phyloP scores from a whole-genome alignment of 129 eudicot species.

The Chrysanthemum seticuspe region DNA sequence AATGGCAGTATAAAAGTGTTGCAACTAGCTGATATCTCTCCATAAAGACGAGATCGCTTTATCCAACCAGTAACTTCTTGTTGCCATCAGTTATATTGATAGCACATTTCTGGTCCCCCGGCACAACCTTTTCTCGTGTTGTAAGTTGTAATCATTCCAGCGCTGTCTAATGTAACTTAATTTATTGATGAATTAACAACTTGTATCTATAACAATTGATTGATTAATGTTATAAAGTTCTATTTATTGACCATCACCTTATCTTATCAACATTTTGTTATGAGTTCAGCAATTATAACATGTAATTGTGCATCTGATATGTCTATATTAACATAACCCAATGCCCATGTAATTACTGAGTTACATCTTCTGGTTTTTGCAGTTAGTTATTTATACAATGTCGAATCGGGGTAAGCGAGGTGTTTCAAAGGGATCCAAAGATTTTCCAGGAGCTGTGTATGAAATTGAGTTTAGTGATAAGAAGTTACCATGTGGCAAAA shows the following conservation, averaged over 20 bases:
- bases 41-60: slow-evolving; percentile 28
- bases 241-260: slow-evolving; percentile 12
- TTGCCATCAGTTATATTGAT: neutral
- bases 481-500: too few species aligned
- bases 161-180: slow-evolving; percentile 25
- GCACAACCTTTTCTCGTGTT: slow-evolving; percentile 23
- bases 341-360: too few species aligned
- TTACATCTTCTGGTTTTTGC: too few species aligned
- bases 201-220: slow-evolving; percentile 33
- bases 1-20: slow-evolving; percentile 73
- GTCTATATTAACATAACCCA: too few species aligned
- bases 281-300: too few species aligned
- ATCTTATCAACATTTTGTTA: slow-evolving; percentile 10
- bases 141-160: slow-evolving; percentile 31
- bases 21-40: slow-evolving; percentile 40
- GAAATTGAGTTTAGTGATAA: too few species aligned
- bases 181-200: slow-evolving; percentile 11
- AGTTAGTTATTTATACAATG: too few species aligned
- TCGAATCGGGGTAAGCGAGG: too few species aligned
- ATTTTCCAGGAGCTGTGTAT: too few species aligned
- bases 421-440: too few species aligned
- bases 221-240: slow-evolving; percentile 24
- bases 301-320: too few species aligned
- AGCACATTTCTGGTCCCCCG: slow-evolving; percentile 3
- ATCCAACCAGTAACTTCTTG: slow-evolving; percentile 18